phyloP scores from a whole-genome alignment of 306 rosid genomes.

The Bauhinia variegata region DNA sequence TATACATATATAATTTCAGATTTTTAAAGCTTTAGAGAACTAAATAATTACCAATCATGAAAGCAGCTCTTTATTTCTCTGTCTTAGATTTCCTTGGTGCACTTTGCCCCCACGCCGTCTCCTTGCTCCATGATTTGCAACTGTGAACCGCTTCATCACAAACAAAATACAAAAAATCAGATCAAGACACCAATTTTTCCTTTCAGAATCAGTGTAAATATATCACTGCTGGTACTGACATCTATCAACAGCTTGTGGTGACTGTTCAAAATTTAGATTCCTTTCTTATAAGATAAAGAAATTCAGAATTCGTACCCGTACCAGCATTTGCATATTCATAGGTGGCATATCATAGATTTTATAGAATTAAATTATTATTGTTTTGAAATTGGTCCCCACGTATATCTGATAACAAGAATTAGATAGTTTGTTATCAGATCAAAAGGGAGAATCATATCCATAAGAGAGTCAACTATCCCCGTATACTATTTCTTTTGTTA shows the following conservation, averaged over 20 bases:
- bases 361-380: constrained; percentile 27
- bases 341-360: constrained; percentile 36
- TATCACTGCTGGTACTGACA: background rate
- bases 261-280: background rate
- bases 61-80: constrained; percentile 53
- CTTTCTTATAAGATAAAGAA: background rate
- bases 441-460: no score
- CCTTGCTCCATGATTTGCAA: constrained; percentile 61
- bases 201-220: background rate
- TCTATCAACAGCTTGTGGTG: no score
- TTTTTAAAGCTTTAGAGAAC: constrained; percentile 2
- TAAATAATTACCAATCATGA: no score
- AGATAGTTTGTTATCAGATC: no score
- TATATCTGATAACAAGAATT: constrained; percentile 20
- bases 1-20: constrained; percentile 28
- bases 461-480: no score
- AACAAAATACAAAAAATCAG: constrained; percentile 4
- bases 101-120: constrained; percentile 64
- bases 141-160: constrained; percentile 63
- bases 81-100: constrained; percentile 80
- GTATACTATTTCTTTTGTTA: no score
- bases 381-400: constrained; percentile 41
- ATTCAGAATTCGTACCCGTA: constrained; percentile 21
- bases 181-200: constrained; percentile 2
- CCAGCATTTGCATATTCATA: background rate